Evolutionary conservation across 106 monocot species (phyloP).

Genomic region (Acorus gramineus): DNA sequence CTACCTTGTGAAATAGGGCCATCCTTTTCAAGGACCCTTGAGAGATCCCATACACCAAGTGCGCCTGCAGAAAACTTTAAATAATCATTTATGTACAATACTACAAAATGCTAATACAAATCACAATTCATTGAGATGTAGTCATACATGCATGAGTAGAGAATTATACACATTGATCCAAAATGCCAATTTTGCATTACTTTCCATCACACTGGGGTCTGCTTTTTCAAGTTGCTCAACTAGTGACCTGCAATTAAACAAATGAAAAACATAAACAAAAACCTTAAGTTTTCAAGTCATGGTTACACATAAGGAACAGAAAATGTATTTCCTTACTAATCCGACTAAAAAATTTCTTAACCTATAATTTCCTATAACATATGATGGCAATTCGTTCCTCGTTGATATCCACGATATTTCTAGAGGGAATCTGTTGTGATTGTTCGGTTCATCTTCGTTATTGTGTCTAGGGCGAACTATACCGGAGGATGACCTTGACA

Average conservation of each 20-base stretch:
- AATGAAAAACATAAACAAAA: neutral
- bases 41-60: conserved; percentile 54
- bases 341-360: neutral
- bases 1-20: conserved; percentile 73
- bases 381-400: conserved; percentile 35
- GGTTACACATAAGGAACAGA: neutral
- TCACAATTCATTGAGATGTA: no score
- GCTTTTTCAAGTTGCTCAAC: conserved; percentile 68
- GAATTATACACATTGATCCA: conserved; percentile 89
- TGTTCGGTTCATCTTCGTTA: conserved; percentile 17
- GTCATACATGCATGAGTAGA: conserved; percentile 71
- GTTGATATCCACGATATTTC: conserved; percentile 45
- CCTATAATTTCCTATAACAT: conserved; percentile 58
- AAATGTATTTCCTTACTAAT: neutral
- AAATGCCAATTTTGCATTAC: conserved; percentile 61
- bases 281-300: neutral
- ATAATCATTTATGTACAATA: no score
- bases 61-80: conserved; percentile 34
- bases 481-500: conserved; percentile 59
- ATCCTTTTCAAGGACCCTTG: conserved; percentile 54
- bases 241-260: conserved; percentile 33
- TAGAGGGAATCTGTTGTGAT: conserved; percentile 15
- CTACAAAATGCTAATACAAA: no score
- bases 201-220: conserved; percentile 36
- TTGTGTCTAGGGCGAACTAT: conserved; percentile 23